Conservation (phyloP, 345 rosid species). For the Erodium maritimum region DNA sequence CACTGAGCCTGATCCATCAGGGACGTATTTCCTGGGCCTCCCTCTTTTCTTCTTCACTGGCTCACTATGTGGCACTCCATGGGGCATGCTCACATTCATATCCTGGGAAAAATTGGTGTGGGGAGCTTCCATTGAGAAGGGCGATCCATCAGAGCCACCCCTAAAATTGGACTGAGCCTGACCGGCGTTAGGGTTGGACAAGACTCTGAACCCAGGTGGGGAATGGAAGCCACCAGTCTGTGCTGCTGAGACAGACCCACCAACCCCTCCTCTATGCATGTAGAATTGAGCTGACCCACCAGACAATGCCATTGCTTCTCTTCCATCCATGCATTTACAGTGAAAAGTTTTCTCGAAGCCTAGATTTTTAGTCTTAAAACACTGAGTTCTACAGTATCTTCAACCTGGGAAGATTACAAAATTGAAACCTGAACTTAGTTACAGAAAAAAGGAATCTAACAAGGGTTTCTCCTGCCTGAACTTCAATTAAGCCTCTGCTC, state of each 20-base stretch:
- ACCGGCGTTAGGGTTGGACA: constrained; percentile 33
- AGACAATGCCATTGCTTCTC: constrained; percentile 85
- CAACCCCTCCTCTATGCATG: constrained; percentile 61
- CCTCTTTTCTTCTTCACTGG: constrained; percentile 93
- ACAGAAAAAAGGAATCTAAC: not conserved
- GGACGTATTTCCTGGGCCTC: constrained; percentile 85
- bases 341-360: constrained; percentile 3
- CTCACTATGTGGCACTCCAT: constrained; percentile 32
- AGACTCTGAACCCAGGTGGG: constrained; percentile 48
- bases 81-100: constrained; percentile 38
- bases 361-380: not conserved
- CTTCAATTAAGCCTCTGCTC: constrained; percentile 7
- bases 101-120: constrained; percentile 44
- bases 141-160: constrained; percentile 24
- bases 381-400: constrained; percentile 8
- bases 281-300: constrained; percentile 68
- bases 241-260: constrained; percentile 40
- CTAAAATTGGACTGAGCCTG: constrained; percentile 32
- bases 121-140: constrained; percentile 45
- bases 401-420: constrained; percentile 2
- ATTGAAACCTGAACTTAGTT: not conserved
- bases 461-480: not conserved
- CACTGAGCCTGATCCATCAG: constrained; percentile 53
- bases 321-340: constrained; percentile 95
- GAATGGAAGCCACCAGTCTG: constrained; percentile 42